Conservation (phyloP, 2,329 filamentous ascomycete genomes). For the Aspergillus hiratsukae region DNA sequence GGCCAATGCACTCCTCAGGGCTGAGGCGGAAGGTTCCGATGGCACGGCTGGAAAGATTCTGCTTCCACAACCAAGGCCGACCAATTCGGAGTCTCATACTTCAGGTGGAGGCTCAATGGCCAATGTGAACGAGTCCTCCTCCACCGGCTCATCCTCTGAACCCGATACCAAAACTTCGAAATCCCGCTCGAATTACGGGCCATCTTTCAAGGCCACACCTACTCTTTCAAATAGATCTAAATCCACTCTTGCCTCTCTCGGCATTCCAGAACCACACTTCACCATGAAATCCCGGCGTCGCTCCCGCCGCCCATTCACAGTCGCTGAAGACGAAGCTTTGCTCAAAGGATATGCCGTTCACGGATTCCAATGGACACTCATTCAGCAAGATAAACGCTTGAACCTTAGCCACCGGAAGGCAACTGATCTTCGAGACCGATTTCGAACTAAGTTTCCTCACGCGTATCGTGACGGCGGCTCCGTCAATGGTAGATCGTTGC, state of each 20-base stretch:
- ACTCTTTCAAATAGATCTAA: constrained; percentile 30
- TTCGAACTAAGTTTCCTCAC: constrained; percentile 56
- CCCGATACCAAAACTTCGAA: constrained; percentile 8
- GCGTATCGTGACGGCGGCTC: constrained; percentile 48
- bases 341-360: constrained; percentile 56
- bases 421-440: constrained; percentile 59
- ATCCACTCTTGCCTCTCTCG: constrained; percentile 37
- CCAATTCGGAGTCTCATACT: constrained; percentile 15
- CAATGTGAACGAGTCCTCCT: constrained; percentile 15
- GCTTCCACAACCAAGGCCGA: constrained; percentile 21
- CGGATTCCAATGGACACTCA: constrained; percentile 57
- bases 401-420: constrained; percentile 49
- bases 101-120: constrained; percentile 9
- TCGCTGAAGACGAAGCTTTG: constrained; percentile 54
- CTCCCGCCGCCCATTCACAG: constrained; percentile 52
- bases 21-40: constrained; percentile 24
- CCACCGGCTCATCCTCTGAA: constrained; percentile 18
- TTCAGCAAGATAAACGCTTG: constrained; percentile 52
- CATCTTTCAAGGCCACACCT: constrained; percentile 21
- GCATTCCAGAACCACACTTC: constrained; percentile 47
- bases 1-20: constrained; percentile 28
- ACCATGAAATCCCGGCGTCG: constrained; percentile 47
- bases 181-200: constrained; percentile 11
- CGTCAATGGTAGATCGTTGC: constrained; percentile 29
- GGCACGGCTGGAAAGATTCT: constrained; percentile 21